phyloP scores from a whole-genome alignment of 768 basidiomycete genomes.

The Arthromyces matolae region DNA sequence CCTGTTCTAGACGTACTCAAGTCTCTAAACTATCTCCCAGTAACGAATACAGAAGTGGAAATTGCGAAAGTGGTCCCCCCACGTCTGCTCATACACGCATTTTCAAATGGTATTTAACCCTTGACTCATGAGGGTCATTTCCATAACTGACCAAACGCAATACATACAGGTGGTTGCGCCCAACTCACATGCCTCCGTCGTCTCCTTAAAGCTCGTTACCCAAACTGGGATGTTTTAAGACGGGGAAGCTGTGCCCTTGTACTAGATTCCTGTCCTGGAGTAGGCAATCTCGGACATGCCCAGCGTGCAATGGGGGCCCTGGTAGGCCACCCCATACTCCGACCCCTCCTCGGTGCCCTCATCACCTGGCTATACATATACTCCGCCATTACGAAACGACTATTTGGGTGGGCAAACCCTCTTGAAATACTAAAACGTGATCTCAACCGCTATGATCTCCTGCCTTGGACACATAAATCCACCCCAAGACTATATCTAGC shows the following conservation, averaged over 20 bases:
- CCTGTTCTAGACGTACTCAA: slow-evolving; percentile 6
- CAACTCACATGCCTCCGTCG: slow-evolving; percentile 34
- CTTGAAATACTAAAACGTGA: slow-evolving; percentile 25
- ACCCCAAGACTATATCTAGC: slow-evolving; percentile 45
- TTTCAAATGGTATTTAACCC: slow-evolving; percentile 41
- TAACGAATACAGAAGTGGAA: not conserved
- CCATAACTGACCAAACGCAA: not conserved
- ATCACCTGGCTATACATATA: slow-evolving; percentile 27
- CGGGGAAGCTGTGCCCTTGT: slow-evolving; percentile 31
- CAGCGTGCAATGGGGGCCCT: slow-evolving; percentile 30
- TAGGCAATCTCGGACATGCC: slow-evolving; percentile 23
- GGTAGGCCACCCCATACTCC: slow-evolving; percentile 28
- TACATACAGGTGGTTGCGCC: slow-evolving; percentile 35
- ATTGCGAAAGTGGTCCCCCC: slow-evolving; percentile 18
- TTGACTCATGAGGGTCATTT: not conserved
- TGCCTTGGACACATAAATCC: slow-evolving; percentile 38
- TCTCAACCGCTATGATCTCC: slow-evolving; percentile 24
- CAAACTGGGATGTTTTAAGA: slow-evolving; percentile 7
- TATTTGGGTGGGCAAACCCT: slow-evolving; percentile 22
- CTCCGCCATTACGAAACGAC: slow-evolving; percentile 13
- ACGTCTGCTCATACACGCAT: slow-evolving; percentile 41
- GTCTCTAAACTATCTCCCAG: not conserved
- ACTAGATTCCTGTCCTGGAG: slow-evolving; percentile 45
- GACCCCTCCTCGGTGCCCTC: slow-evolving; percentile 19
- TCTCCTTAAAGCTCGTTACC: slow-evolving; percentile 23